phyloP scores from a whole-genome alignment of 768 basidiomycete species.

The Mycena rebaudengoi region DNA sequence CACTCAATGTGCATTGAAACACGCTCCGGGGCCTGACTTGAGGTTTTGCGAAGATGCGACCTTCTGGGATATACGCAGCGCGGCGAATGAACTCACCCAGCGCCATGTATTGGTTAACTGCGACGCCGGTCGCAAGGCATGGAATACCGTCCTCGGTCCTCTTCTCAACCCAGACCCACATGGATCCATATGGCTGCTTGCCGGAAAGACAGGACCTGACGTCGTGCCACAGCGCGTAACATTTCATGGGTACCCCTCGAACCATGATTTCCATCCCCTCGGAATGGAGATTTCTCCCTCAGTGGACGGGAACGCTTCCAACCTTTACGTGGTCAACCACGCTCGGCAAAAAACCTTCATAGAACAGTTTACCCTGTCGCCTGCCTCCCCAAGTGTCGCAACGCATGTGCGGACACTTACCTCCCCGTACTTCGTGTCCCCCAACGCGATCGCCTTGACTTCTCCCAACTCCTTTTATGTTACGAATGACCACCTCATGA shows the following conservation, averaged over 20 bases:
- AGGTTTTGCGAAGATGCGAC: conserved; percentile 71
- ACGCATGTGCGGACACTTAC: conserved; percentile 67
- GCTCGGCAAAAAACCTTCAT: conserved; percentile 66
- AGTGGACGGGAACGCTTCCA: conserved; percentile 53
- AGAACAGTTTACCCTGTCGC: conserved; percentile 71
- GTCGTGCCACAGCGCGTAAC: conserved; percentile 48
- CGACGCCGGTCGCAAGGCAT: conserved; percentile 62
- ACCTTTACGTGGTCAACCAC: conserved; percentile 76
- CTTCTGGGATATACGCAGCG: conserved; percentile 68
- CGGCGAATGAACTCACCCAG: conserved; percentile 45
- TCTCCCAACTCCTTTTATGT: conserved; percentile 76
- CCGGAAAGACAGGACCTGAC: conserved; percentile 18
- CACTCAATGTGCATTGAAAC: conserved; percentile 50
- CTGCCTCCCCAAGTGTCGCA: conserved; percentile 51
- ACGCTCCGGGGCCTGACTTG: conserved; percentile 46
- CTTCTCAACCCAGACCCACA: conserved; percentile 62
- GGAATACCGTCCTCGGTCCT: conserved; percentile 86
- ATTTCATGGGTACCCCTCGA: conserved; percentile 60
- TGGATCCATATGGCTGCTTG: conserved; percentile 66
- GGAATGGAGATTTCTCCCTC: conserved; percentile 70
- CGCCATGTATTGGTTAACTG: conserved; percentile 60
- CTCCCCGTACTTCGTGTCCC: conserved; percentile 65
- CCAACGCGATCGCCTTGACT: conserved; percentile 73
- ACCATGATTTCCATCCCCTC: conserved; percentile 76
- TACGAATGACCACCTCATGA: conserved; percentile 76